Evolutionary conservation across 805 yeast genomes (phyloP).

Genomic region (Barnettozyma salicaria): DNA sequence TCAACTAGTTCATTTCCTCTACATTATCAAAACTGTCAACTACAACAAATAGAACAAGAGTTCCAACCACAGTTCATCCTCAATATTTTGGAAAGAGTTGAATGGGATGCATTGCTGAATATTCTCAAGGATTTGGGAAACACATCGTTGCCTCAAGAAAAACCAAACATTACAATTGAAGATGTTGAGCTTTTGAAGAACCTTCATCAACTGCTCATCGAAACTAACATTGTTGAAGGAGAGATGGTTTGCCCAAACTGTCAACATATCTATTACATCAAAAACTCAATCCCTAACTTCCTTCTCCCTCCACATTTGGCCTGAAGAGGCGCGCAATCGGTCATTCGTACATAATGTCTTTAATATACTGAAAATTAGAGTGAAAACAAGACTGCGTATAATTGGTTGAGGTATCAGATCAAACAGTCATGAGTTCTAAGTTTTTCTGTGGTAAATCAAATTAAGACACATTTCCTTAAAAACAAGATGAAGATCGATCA

Average conservation of each 20-base stretch:
- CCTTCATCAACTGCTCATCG: constrained; percentile 71
- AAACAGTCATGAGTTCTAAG: too few relatives aligned
- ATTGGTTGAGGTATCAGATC: too few relatives aligned
- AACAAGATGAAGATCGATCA: too few relatives aligned
- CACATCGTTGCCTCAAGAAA: constrained; percentile 47
- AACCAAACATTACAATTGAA: constrained; percentile 39
- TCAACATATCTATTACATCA: constrained; percentile 80
- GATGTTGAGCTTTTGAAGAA: constrained; percentile 54
- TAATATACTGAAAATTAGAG: neutral
- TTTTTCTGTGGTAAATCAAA: too few relatives aligned
- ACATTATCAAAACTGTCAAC: constrained; percentile 57
- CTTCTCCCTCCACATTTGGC: constrained; percentile 92
- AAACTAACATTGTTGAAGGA: constrained; percentile 84
- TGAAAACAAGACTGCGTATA: too few relatives aligned
- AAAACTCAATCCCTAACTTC: constrained; percentile 91
- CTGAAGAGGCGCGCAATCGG: constrained; percentile 11
- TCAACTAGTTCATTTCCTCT: constrained; percentile 79
- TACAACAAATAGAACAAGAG: constrained; percentile 68
- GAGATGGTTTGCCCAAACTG: constrained; percentile 85
- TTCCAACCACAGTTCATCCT: constrained; percentile 75
- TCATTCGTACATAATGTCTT: too few relatives aligned
- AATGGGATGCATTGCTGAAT: constrained; percentile 77
- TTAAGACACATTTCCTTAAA: too few relatives aligned
- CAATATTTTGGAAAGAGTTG: constrained; percentile 72
- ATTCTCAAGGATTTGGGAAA: constrained; percentile 69